Percentiles rank a stretch among this genome's conserved stretches.
Conservation (phyloP, 345 rosid species). For the Xanthoceras sorbifolium region DNA sequence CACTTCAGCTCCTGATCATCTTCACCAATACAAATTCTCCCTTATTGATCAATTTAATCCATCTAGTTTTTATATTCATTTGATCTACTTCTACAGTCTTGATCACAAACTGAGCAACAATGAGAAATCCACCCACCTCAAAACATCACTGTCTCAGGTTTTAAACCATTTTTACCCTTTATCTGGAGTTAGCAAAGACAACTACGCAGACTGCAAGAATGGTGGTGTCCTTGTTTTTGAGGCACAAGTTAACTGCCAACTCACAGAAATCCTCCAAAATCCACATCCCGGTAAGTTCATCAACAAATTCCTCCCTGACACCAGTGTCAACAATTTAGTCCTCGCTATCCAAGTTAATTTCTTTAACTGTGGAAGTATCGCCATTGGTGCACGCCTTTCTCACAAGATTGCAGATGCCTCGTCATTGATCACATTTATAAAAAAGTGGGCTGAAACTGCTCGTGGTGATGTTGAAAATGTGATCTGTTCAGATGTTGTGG, state of each 20-base stretch:
- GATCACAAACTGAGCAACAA: conserved; percentile 2
- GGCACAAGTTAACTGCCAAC: neutral
- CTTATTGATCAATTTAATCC: conserved; percentile 39
- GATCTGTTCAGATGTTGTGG: conserved; percentile 28
- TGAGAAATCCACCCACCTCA: conserved; percentile 12
- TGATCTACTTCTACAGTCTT: conserved; percentile 32
- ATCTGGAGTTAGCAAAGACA: neutral
- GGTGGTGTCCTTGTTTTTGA: neutral
- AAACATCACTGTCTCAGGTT: neutral
- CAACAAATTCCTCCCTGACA: neutral
- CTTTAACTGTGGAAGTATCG: neutral
- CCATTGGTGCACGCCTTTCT: neutral
- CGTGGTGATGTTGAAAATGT: neutral
- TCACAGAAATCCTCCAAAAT: neutral
- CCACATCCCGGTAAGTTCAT: neutral
- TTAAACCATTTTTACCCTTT: neutral
- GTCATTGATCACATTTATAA: neutral
- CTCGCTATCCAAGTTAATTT: neutral
- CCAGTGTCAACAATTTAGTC: neutral
- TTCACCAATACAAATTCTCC: conserved; percentile 31
- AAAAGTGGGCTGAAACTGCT: neutral
- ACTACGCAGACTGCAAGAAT: neutral
- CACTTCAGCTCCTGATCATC: conserved; percentile 38
- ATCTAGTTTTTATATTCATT: conserved; percentile 32
- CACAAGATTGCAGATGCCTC: neutral